Percentiles rank a stretch among this genome's conserved stretches.
Conservation (phyloP, 805 yeast species). For the Spencermartinsiella europaea region DNA sequence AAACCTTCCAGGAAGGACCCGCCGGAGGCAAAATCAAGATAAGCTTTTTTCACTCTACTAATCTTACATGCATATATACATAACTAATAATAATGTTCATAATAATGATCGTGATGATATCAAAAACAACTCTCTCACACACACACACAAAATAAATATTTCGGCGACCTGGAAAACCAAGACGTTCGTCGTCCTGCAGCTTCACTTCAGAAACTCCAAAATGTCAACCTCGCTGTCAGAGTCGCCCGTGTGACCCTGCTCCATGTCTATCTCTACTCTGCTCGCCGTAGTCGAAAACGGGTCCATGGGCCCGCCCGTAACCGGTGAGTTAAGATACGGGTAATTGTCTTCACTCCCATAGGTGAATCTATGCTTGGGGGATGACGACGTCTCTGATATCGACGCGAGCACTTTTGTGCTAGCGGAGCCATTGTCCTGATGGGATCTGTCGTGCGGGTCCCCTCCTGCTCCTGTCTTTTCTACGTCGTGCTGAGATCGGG, state of each 20-base stretch:
- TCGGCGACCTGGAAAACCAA: no score
- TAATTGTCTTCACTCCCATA: not conserved
- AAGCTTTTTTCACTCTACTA: not conserved
- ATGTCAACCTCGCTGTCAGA: slow-evolving; percentile 8
- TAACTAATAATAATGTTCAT: not conserved
- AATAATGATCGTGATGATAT: not conserved
- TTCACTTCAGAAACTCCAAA: slow-evolving; percentile 5
- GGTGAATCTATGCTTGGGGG: not conserved
- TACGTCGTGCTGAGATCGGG: not conserved
- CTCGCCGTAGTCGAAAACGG: slow-evolving; percentile 18
- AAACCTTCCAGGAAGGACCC: no score
- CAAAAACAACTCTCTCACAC: no score
- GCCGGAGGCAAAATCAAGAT: no score
- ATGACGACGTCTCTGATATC: not conserved
- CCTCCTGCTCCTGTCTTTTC: not conserved
- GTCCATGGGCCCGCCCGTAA: slow-evolving; percentile 1
- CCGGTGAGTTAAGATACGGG: not conserved
- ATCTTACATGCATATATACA: not conserved
- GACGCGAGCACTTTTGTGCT: not conserved
- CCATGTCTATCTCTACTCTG: slow-evolving; percentile 5
- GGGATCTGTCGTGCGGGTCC: not conserved
- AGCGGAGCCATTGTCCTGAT: not conserved
- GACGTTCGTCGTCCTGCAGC: no score
- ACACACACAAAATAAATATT: no score
- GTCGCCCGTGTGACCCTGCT: slow-evolving; percentile 5